Percentiles rank a stretch among this genome's conserved stretches.
phyloP scores from a whole-genome alignment of 2,329 filamentous ascomycete genomes.

The Penicillium sp. region DNA sequence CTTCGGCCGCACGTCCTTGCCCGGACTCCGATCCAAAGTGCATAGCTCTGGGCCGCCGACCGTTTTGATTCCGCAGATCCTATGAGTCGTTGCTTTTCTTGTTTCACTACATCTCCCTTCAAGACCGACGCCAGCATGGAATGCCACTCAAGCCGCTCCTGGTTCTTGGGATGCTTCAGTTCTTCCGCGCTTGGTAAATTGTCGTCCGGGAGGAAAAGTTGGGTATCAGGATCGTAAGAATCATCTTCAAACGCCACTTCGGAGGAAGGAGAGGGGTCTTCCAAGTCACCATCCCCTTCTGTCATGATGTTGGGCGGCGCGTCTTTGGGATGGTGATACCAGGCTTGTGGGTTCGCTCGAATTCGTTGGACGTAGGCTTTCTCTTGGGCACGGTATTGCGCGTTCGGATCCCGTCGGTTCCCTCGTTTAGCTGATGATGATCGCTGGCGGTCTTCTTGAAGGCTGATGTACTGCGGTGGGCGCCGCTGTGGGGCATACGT shows the following conservation, averaged over 20 bases:
- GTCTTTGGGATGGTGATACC: slow-evolving; percentile 60
- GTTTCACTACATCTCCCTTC: slow-evolving; percentile 93
- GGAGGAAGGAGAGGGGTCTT: slow-evolving; percentile 85
- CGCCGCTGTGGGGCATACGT: slow-evolving; percentile 68
- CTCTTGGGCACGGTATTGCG: slow-evolving; percentile 79
- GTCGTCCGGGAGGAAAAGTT: slow-evolving; percentile 89
- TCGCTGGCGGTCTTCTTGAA: slow-evolving; percentile 51
- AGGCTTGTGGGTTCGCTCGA: slow-evolving; percentile 74
- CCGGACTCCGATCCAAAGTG: slow-evolving; percentile 84
- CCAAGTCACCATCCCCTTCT: slow-evolving; percentile 76
- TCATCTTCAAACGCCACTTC: slow-evolving; percentile 80
- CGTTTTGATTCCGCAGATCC: slow-evolving; percentile 73
- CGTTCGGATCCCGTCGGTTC: slow-evolving; percentile 62
- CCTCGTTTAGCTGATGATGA: slow-evolving; percentile 56
- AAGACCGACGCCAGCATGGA: slow-evolving; percentile 94
- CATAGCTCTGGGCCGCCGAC: slow-evolving; percentile 63
- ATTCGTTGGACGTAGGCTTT: slow-evolving; percentile 92
- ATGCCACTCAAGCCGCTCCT: slow-evolving; percentile 94
- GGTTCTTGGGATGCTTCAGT: slow-evolving; percentile 78
- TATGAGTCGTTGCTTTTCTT: slow-evolving; percentile 94
- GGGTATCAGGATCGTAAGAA: slow-evolving; percentile 83
- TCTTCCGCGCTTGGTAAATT: slow-evolving; percentile 87
- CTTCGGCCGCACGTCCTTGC: slow-evolving; percentile 81
- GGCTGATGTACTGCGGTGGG: slow-evolving; percentile 49
- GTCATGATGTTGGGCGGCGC: slow-evolving; percentile 66